These are phyloP conservation scores for Ophiostoma perfectum DNA, from an alignment of 2,329 filamentous ascomycete genomes.

Conservation along the genomic window DNA sequence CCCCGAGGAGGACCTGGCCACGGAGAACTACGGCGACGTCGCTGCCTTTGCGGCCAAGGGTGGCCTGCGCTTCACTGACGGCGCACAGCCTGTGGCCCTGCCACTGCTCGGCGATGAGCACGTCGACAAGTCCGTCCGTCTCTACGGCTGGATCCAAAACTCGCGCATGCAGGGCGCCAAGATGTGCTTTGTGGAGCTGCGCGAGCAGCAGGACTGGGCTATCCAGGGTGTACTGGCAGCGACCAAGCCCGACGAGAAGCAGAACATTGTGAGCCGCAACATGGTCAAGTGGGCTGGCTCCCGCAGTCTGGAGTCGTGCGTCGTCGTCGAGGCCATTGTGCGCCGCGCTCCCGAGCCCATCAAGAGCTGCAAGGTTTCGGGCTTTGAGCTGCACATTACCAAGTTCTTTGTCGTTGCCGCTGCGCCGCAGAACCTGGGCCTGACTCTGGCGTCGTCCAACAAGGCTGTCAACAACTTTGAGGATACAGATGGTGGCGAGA, in stretches of 20 bases:
- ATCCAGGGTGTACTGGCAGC: slow-evolving; percentile 76
- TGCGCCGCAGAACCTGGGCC: slow-evolving; percentile 52
- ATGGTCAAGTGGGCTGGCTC: slow-evolving; percentile 90
- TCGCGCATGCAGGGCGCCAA: slow-evolving; percentile 83
- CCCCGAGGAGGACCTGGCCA: slow-evolving; percentile 59
- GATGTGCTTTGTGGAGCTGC: slow-evolving; percentile 82
- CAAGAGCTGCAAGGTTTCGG: slow-evolving; percentile 75
- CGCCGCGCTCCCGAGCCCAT: slow-evolving; percentile 80
- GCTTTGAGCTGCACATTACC: slow-evolving; percentile 80
- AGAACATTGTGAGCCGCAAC: slow-evolving; percentile 64
- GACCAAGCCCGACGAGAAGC: slow-evolving; percentile 39
- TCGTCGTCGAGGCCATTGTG: slow-evolving; percentile 73
- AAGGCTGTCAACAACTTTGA: slow-evolving; percentile 53
- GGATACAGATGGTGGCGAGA: slow-evolving; percentile 42
- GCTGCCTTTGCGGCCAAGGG: slow-evolving; percentile 36
- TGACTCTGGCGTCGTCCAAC: slow-evolving; percentile 53
- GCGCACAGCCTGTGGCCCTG: slow-evolving; percentile 55
- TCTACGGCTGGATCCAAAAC: slow-evolving; percentile 82
- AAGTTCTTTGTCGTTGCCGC: slow-evolving; percentile 75
- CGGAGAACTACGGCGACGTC: slow-evolving; percentile 67
- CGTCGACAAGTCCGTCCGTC: slow-evolving; percentile 64
- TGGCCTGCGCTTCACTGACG: slow-evolving; percentile 46
- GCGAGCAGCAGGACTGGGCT: slow-evolving; percentile 66
- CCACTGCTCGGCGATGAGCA: slow-evolving; percentile 58
- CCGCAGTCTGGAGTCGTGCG: slow-evolving; percentile 73